Evolutionary conservation across 345 rosid genomes (phyloP).

Genomic region (Luvunga scandens): DNA sequence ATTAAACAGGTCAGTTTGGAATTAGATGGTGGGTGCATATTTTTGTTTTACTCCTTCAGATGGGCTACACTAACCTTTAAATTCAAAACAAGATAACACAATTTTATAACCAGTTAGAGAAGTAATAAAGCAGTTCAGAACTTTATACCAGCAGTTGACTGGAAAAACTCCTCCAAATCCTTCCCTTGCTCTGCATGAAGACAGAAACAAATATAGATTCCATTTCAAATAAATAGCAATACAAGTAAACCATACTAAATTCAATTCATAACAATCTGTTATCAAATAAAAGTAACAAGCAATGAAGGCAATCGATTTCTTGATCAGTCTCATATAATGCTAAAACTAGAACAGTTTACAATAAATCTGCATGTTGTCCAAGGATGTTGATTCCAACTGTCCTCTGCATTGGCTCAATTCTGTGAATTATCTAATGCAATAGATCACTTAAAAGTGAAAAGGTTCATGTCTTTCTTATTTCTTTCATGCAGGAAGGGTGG

Average conservation of each 20-base stretch:
- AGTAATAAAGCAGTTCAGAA: background rate
- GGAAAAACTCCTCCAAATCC: constrained; percentile 89
- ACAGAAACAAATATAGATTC: constrained; percentile 22
- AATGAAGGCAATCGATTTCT: background rate
- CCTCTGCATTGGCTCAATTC: background rate
- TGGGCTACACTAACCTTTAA: background rate
- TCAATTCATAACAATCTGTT: background rate
- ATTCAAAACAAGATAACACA: background rate
- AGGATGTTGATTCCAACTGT: background rate
- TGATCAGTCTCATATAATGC: background rate
- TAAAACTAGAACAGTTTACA: background rate
- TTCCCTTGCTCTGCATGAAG: constrained; percentile 75
- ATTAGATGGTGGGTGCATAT: background rate
- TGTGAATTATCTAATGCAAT: background rate
- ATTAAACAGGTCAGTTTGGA: background rate
- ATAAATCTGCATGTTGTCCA: background rate
- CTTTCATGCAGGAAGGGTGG: background rate
- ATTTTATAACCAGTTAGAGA: background rate
- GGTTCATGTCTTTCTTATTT: background rate
- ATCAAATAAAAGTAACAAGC: background rate
- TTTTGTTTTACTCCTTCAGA: background rate
- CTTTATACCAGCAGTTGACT: constrained; percentile 74
- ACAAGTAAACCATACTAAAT: background rate
- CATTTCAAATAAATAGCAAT: background rate
- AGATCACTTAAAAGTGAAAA: background rate